These are phyloP conservation scores for Starmerella powellii DNA, from an alignment of 805 yeast species.

Conservation along the genomic window DNA sequence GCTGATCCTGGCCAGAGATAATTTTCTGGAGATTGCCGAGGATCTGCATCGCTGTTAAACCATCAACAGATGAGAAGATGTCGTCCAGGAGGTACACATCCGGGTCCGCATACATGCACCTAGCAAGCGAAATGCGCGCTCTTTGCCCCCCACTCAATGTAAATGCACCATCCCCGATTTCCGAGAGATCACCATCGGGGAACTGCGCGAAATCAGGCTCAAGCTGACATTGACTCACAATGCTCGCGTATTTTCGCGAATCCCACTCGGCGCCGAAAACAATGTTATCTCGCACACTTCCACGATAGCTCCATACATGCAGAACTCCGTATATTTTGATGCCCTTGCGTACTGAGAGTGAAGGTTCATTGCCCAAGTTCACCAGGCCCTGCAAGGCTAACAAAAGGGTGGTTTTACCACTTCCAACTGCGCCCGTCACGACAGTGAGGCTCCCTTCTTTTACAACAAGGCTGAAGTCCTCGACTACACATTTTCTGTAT, in stretches of 20 bases:
- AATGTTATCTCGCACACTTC: slow-evolving; percentile 69
- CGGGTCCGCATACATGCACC: slow-evolving; percentile 86
- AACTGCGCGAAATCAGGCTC: slow-evolving; percentile 57
- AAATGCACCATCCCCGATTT: slow-evolving; percentile 92
- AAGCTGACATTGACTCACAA: slow-evolving; percentile 60
- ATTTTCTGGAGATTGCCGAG: slow-evolving; percentile 62
- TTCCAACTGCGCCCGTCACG: slow-evolving; percentile 80
- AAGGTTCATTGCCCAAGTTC: slow-evolving; percentile 34
- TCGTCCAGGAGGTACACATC: slow-evolving; percentile 81
- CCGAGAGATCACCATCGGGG: slow-evolving; percentile 76
- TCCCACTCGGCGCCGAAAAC: slow-evolving; percentile 77
- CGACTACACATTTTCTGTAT: slow-evolving; percentile 45
- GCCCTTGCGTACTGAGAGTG: slow-evolving; percentile 45
- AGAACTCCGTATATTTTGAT: slow-evolving; percentile 58
- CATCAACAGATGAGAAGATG: slow-evolving; percentile 89
- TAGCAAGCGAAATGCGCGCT: slow-evolving; percentile 79
- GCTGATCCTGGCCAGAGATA: slow-evolving; percentile 35
- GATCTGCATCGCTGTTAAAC: slow-evolving; percentile 76
- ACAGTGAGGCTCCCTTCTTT: slow-evolving; percentile 69
- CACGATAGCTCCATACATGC: slow-evolving; percentile 83
- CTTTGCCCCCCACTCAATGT: slow-evolving; percentile 91
- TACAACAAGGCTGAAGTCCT: slow-evolving; percentile 34
- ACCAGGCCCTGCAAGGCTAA: slow-evolving; percentile 71
- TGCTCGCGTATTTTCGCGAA: slow-evolving; percentile 51
- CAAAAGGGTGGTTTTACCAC: slow-evolving; percentile 75